Base-by-base conservation (phyloP, 78 protist genomes). In the Creolimax fragrantissima region DNA sequence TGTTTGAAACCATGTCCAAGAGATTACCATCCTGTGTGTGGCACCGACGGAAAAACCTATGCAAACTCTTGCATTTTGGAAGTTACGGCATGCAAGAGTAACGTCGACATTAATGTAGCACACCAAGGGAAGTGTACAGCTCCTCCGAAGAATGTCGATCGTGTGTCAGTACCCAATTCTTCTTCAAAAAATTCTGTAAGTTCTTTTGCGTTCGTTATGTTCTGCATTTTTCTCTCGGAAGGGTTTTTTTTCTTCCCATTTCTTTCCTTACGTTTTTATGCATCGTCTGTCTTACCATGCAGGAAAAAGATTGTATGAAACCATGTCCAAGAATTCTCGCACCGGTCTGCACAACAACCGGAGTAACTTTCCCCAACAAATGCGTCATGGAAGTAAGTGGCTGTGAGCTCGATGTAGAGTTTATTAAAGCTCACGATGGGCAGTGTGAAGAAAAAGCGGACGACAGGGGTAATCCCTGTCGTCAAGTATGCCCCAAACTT, bases 11-110 rank as follows among this genome's bases (percentile, higher is more conserved):
- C 37, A 0, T 90, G 92, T 42, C 41, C 92, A 7, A 3, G 4
- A 5, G 81, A 2, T 11, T 90, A 90, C 83, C 6, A 45, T 5
- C 92, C 92, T 7, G 92, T 90, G 7, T 90, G 92, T 90, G 92
- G 92, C 45, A 42, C 88, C 5, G 92, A 90, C 58, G 81, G 81
- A 24, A 35, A 39, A 5, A 90, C 81, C 0, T 90, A 90, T 44
- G 6, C 83, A 37, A 90, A 90, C 81, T 24, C 24, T 24, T 90
- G 92, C 32, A n/a, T 35, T 11, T 44, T 90, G 92, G 83, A 35
- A 88, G 41, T 4, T 4, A 47, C 90, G 36, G 88, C 88, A 17
- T 85, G 88, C 42, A 85, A 85, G 17, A 58, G 74, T n/a, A 45
- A 42, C 6, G 47, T 42, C 4, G 90, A 88, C 6, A 6, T 88